A percentile compares a stretch with the other conserved stretches of the same genome.
Conservation (phyloP, 2,329 filamentous ascomycete species). For the Diaporthe sp. region DNA sequence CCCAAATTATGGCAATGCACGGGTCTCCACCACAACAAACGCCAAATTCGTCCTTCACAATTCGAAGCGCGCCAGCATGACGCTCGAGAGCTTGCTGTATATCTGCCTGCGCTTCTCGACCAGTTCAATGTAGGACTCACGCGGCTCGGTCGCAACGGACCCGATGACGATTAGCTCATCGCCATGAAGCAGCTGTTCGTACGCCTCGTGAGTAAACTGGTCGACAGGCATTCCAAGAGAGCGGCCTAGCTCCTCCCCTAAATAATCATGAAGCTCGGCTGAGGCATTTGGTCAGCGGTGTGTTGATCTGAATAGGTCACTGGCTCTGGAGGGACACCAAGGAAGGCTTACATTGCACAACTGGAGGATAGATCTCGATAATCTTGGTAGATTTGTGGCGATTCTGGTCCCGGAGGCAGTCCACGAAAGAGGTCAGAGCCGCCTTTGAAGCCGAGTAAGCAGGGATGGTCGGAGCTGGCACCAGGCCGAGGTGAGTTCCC, state of each 20-base stretch:
- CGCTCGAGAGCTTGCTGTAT: slow-evolving; percentile 34
- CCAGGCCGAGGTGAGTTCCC: slow-evolving; percentile 55
- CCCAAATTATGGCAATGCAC: neutral
- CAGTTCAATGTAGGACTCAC: slow-evolving; percentile 35
- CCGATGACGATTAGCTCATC: slow-evolving; percentile 48
- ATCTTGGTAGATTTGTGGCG: slow-evolving; percentile 50
- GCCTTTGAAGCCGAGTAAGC: slow-evolving; percentile 62
- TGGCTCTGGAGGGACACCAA: neutral
- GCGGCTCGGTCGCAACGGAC: slow-evolving; percentile 38
- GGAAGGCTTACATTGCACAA: slow-evolving; percentile 50
- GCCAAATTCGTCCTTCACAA: neutral
- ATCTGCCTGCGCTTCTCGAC: slow-evolving; percentile 37
- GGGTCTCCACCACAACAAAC: neutral
- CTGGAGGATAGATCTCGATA: slow-evolving; percentile 55
- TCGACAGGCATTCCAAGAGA: slow-evolving; percentile 42
- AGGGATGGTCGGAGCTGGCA: slow-evolving; percentile 53
- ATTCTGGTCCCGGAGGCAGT: slow-evolving; percentile 53
- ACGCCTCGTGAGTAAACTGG: slow-evolving; percentile 54
- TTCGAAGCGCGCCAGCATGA: slow-evolving; percentile 32
- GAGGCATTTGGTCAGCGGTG: slow-evolving; percentile 37
- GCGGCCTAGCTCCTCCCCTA: slow-evolving; percentile 42
- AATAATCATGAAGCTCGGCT: slow-evolving; percentile 45
- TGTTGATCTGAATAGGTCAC: neutral
- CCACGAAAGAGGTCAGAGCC: slow-evolving; percentile 56
- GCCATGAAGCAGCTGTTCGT: slow-evolving; percentile 50